Evolutionary conservation across 345 rosid species (phyloP), one percentile per base, ranked within the genome.

Genomic region (Ceriops zippeliana): DNA sequence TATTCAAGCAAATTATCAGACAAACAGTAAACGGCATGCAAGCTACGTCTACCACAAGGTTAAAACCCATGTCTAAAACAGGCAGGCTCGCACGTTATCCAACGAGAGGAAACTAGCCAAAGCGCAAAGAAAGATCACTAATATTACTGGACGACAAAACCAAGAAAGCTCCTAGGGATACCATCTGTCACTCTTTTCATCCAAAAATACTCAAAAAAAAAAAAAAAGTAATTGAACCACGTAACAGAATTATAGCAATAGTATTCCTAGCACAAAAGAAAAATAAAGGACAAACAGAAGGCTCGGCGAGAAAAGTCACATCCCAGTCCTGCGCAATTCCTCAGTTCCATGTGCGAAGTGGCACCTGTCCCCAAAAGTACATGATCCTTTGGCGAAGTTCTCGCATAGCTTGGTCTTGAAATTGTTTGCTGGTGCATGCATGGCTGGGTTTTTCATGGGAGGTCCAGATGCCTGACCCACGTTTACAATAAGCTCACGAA

Each of bases 361-460:
- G 76, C 98, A 89, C 73, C 92, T 80, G 27, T 89, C 92, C 7
- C 97, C 98, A 24, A 81, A 89, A n/a, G 93, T 87, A 75, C 97
- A 93, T 26, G 84, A 81, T 42, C 98, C 98, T 78, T 87, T 82
- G 13, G 80, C 10, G 62, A 86, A 93, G 66, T 82, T 90, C 20
- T 85, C 98, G n/a, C 98, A 93, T 1, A 93, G 69, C 80, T 87
- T 91, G 0, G 97, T 93, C 89, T 89, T 93, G 80, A 80, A 93
- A 77, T 82, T 89, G 86, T 79, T 84, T 56, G 77, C 59, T 22
- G 83, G 72, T 4, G 72, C 52, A 31, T 70, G 70, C 15, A 30
- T 73, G 2, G 61, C 21, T 6, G 76, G 58, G 64, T 76, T 80
- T 74, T 70, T 84, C 74, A 60, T 72, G 22, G 77, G 63, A 62